Evolutionary conservation across 1,284 basidiomycete genomes (phyloP).

Genomic region (Cryptococcus sp.): DNA sequence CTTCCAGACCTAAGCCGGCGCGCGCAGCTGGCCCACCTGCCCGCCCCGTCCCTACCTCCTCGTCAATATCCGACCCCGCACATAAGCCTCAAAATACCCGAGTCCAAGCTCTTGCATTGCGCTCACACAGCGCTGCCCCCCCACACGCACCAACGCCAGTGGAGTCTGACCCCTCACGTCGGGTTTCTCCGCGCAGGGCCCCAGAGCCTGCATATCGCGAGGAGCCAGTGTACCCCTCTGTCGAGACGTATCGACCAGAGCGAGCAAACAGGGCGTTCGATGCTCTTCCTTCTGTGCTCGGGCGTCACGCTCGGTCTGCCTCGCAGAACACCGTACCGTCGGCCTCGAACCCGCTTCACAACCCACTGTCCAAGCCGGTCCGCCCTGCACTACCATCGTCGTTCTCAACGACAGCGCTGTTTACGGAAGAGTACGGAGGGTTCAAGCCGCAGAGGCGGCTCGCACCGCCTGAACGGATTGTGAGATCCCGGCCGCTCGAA

Average conservation of each 20-base stretch:
- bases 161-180: conserved; percentile 9
- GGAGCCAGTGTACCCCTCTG: background rate
- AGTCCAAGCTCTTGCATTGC: conserved; percentile 12
- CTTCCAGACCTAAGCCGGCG: conserved; percentile 15
- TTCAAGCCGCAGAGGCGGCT: conserved; percentile 13
- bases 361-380: conserved; percentile 23
- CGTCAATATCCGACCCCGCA: conserved; percentile 7
- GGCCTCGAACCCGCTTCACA: conserved; percentile 5
- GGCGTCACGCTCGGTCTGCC: conserved; percentile 17
- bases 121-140: conserved; percentile 3
- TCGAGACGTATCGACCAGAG: background rate
- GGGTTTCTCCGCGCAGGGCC: too few species aligned
- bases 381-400: conserved; percentile 22
- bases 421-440: conserved; percentile 4
- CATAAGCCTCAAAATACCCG: conserved; percentile 17
- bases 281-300: background rate
- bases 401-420: conserved; percentile 15
- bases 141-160: background rate
- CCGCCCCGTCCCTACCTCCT: conserved; percentile 8
- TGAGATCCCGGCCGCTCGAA: conserved; percentile 11
- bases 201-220: background rate
- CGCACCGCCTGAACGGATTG: conserved; percentile 22
- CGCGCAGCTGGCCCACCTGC: background rate
- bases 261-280: background rate
- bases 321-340: conserved; percentile 22